Evolutionary conservation across 352 stramenopile species (phyloP).

Genomic region (Phytophthora citrophthora): DNA sequence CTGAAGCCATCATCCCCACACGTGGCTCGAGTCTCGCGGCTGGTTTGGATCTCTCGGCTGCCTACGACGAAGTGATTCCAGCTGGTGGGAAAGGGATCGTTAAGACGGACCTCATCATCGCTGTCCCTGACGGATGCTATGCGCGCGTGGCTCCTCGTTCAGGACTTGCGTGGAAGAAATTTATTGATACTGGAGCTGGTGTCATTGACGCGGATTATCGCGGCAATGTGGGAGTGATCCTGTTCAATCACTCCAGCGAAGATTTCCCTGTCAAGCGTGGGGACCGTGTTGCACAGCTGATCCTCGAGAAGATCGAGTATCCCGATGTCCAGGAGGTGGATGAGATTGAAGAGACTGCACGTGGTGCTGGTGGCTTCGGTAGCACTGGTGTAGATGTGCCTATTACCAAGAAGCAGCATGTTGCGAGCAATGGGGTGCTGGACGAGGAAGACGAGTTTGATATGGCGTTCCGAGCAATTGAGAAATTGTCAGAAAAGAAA

Average conservation of each 20-base stretch:
- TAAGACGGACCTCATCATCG: conserved; percentile 97
- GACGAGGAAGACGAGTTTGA: conserved; percentile 23
- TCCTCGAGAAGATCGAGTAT: conserved; percentile 96
- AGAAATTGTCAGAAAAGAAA: conserved; percentile 54
- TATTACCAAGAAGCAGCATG: conserved; percentile 52
- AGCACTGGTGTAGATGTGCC: conserved; percentile 90
- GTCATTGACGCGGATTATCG: conserved; percentile 99
- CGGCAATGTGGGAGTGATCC: conserved; percentile 97
- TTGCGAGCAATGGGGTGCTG: conserved; percentile 16
- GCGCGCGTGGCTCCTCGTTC: conserved; percentile 93
- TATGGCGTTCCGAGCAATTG: conserved; percentile 47
- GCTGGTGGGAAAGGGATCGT: conserved; percentile 94
- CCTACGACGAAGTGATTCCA: conserved; percentile 90
- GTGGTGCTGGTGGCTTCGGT: conserved; percentile 96
- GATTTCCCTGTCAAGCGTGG: conserved; percentile 95
- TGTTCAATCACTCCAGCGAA: conserved; percentile 97
- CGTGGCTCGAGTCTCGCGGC: conserved; percentile 81
- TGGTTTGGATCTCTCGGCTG: conserved; percentile 85
- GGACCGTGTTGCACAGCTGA: conserved; percentile 98
- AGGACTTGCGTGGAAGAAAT: conserved; percentile 97
- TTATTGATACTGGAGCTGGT: conserved; percentile 97
- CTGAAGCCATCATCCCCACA: conserved; percentile 81
- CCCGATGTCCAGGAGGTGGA: conserved; percentile 92
- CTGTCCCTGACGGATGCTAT: conserved; percentile 95
- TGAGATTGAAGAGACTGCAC: conserved; percentile 95